Base-by-base conservation (phyloP, 1,284 basidiomycete genomes). In the Dichomitus squalens region DNA sequence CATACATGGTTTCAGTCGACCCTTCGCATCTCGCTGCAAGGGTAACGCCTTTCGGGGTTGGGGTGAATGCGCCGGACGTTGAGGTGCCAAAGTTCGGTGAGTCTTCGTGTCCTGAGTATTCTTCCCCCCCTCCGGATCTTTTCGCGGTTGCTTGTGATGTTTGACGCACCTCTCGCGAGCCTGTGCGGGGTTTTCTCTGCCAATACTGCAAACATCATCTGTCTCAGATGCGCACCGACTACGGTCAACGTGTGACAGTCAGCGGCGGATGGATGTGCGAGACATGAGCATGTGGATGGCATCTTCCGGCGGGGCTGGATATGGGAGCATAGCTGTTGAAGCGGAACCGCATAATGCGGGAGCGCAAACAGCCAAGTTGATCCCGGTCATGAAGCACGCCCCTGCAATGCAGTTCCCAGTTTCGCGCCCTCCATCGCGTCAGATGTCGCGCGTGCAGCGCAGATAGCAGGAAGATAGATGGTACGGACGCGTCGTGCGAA, bases 41-140 rank as follows among this genome's bases (percentile, higher is more conserved):
- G 35, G 66, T 70, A 29, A 68, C 68, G 20, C 69, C 69, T 1
- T 70, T 67, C 39, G 58, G 61, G 2, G 55, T 63, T 2, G 61
- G 61, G 1, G 56, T 63, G 31, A 59, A 63, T 49, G 46, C 63
- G 18, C 63, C 60, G 18, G 52, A 56, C n/a, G 50, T 53, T 34
- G 61, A 63, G 27, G 57, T 59, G 4, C 68, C 68, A 5, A 63
- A 66, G 9, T 69, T 68, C 49, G 61, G 64, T 68, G 55, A 60
- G 68, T 65, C 7, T 27, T 6, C n/a, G 7, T 25, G 40, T 18
- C 38, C 18, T 16, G 27, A 6, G 11, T 31, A 23, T 11, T 18
- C 14, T 39, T 7, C 21, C n/a, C 23, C 40, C 14, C 23, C 8
- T 27, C 23, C 1, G 3, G 7, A 6, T 25, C 40, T 11, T 7